These are phyloP conservation scores for Alternaria angustiovoidea DNA, from an alignment of 2,329 filamentous ascomycete species.

Conservation along the genomic window DNA sequence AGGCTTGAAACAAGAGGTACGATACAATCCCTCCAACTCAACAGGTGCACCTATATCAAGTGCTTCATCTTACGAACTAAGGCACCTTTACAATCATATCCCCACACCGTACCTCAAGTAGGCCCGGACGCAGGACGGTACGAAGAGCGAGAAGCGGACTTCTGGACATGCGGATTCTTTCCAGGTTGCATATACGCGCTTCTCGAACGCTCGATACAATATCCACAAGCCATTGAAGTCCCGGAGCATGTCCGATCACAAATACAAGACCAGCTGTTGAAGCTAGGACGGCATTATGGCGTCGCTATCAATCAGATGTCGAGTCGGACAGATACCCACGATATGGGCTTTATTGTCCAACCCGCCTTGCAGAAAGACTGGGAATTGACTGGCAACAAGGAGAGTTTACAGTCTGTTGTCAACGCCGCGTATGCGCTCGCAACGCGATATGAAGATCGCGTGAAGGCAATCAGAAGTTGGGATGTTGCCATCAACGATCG, in stretches of 20 bases:
- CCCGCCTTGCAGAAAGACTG: constrained; percentile 59
- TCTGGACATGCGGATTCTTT: constrained; percentile 50
- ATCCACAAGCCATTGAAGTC: constrained; percentile 34
- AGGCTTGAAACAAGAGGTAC: constrained; percentile 35
- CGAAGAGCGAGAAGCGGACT: constrained; percentile 47
- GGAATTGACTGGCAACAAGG: constrained; percentile 54
- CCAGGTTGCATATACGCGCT: constrained; percentile 46
- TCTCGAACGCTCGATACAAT: constrained; percentile 43
- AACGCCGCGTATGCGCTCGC: constrained; percentile 57
- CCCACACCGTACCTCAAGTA: constrained; percentile 44
- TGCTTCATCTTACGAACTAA: neutral
- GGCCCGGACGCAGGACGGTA: constrained; percentile 36
- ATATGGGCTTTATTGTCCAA: constrained; percentile 63
- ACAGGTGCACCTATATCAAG: neutral
- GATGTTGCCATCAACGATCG: constrained; percentile 53
- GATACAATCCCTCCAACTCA: neutral
- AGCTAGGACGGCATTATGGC: constrained; percentile 42
- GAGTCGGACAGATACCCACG: constrained; percentile 60
- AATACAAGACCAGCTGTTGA: constrained; percentile 35
- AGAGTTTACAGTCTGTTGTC: constrained; percentile 54
- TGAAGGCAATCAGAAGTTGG: constrained; percentile 60
- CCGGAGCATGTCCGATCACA: constrained; percentile 26
- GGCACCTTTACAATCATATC: constrained; percentile 42
- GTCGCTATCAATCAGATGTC: constrained; percentile 47
- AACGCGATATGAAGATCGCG: constrained; percentile 52